phyloP scores from a whole-genome alignment of 495 filamentous ascomycete species.

The Aspergillus carlsbadensis region DNA sequence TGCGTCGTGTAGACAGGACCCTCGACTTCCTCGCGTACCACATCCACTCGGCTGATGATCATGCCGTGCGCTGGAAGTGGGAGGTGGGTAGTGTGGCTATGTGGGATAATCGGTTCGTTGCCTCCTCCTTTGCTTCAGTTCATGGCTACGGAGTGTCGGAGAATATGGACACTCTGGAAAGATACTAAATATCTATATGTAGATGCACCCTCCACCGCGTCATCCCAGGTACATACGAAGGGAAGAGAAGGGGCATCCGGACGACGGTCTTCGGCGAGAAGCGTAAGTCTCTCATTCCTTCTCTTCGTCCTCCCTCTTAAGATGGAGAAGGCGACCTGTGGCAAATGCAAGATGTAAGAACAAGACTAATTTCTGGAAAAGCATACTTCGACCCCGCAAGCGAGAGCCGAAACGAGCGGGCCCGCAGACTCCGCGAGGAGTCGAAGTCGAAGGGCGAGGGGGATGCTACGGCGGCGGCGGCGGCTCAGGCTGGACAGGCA shows the following conservation, averaged over 20 bases:
- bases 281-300: constrained; percentile 33
- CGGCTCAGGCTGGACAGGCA: no score
- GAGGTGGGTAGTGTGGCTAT: constrained; percentile 52
- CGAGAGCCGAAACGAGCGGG: constrained; percentile 40
- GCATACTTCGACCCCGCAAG: constrained; percentile 50
- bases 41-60: constrained; percentile 54
- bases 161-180: no score
- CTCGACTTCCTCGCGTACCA: constrained; percentile 52
- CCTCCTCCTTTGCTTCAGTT: no score
- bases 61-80: constrained; percentile 56
- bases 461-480: no score
- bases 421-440: not conserved
- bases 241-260: constrained; percentile 44
- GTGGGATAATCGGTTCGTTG: constrained; percentile 51
- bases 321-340: no score
- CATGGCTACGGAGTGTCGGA: no score
- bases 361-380: constrained; percentile 9
- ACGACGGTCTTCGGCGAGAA: constrained; percentile 58
- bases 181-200: not conserved
- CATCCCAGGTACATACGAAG: constrained; percentile 51
- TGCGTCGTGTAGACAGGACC: constrained; percentile 35
- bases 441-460: not conserved
- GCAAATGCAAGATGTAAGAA: no score
- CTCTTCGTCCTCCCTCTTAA: no score
- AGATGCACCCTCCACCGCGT: constrained; percentile 49